phyloP scores from a whole-genome alignment of 148 eudicot species.

The Camellia sinensis region DNA sequence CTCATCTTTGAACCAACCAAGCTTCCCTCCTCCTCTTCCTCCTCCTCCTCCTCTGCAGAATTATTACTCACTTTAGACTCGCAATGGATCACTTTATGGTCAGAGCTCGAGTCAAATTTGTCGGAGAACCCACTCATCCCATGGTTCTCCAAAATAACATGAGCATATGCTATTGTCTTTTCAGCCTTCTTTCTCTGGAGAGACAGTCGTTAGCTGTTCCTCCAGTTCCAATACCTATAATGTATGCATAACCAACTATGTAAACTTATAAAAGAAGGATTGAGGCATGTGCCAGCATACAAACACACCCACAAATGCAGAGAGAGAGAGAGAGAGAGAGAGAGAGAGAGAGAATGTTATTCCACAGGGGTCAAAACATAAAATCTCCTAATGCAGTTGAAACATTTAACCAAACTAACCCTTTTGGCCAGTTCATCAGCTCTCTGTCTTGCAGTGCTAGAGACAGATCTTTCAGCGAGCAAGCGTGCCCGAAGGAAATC shows the following conservation, averaged over 20 bases:
- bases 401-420: constrained; percentile 43
- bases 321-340: no score
- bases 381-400: background rate
- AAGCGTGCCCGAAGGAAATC: constrained; percentile 84
- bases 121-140: constrained; percentile 67
- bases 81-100: constrained; percentile 44
- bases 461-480: constrained; percentile 74
- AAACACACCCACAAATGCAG: background rate
- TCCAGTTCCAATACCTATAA: constrained; percentile 74
- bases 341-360: background rate
- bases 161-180: constrained; percentile 71
- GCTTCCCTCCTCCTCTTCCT: constrained; percentile 31
- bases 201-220: constrained; percentile 63
- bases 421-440: constrained; percentile 78
- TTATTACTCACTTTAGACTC: constrained; percentile 38
- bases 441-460: constrained; percentile 75
- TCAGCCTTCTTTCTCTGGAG: constrained; percentile 85
- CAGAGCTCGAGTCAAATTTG: constrained; percentile 56
- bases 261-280: constrained; percentile 1
- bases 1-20: constrained; percentile 25
- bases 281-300: background rate
- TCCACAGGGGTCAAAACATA: background rate
- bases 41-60: constrained; percentile 20
- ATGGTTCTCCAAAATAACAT: constrained; percentile 58
- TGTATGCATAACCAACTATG: constrained; percentile 6